A percentile compares a stretch with the other conserved stretches of the same genome.
These are phyloP conservation scores for Phalaenopsis equestris DNA, from an alignment of 106 monocot genomes.

Conservation along the genomic window DNA sequence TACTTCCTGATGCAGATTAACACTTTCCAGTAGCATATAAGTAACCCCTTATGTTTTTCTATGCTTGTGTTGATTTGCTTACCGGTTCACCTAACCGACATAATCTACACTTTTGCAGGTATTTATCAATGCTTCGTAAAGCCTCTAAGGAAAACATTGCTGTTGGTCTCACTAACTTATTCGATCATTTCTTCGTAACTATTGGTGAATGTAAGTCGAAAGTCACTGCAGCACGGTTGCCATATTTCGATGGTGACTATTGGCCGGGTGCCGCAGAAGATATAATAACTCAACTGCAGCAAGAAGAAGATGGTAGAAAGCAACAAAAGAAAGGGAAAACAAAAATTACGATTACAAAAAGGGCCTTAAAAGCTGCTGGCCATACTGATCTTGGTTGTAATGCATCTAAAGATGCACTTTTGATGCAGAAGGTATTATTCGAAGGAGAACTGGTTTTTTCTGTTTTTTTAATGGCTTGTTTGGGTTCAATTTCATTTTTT, in stretches of 20 bases:
- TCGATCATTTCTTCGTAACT: conserved; percentile 76
- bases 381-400: conserved; percentile 80
- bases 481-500: too few species aligned
- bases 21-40: too few species aligned
- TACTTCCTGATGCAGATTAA: too few species aligned
- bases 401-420: conserved; percentile 75
- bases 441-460: not conserved
- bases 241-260: conserved; percentile 97
- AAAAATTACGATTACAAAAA: conserved; percentile 74
- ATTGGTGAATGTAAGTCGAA: conserved; percentile 74
- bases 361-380: conserved; percentile 93
- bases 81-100: not conserved
- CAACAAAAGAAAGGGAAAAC: conserved; percentile 91
- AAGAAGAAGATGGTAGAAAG: conserved; percentile 86
- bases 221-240: conserved; percentile 84
- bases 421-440: conserved; percentile 78
- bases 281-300: conserved; percentile 81
- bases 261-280: conserved; percentile 99
- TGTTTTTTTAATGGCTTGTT: not conserved
- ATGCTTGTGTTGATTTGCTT: not conserved
- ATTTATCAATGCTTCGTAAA: conserved; percentile 84
- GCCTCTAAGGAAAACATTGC: conserved; percentile 82
- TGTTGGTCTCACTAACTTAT: conserved; percentile 78
- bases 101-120: conserved; percentile 42
- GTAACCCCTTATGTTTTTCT: not conserved